Percentiles rank a stretch among this genome's conserved stretches.
phyloP scores from a whole-genome alignment of 2,329 filamentous ascomycete species.

The Dothistroma septosporum region DNA sequence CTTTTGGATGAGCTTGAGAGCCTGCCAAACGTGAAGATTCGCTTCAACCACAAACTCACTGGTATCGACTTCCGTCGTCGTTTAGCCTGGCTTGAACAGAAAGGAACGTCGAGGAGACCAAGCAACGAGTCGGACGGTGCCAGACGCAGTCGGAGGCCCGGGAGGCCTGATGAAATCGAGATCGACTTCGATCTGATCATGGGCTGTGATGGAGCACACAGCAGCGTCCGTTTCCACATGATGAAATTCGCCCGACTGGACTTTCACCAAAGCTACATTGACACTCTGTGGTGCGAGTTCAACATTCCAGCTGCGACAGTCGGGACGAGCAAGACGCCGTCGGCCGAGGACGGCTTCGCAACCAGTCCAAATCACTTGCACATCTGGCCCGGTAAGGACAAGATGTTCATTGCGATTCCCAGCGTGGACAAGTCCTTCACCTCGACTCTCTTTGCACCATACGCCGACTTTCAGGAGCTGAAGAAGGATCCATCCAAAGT shows the following conservation, averaged over 20 bases:
- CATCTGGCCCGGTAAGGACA: conserved; percentile 83
- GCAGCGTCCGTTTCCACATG: conserved; percentile 81
- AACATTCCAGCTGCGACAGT: conserved; percentile 58
- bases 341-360: conserved; percentile 54
- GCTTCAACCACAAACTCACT: conserved; percentile 90
- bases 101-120: conserved; percentile 19
- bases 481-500: conserved; percentile 59
- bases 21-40: conserved; percentile 83
- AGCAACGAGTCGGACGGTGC: conserved; percentile 16
- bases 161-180: conserved; percentile 60
- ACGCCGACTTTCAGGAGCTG: conserved; percentile 63
- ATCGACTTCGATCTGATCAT: conserved; percentile 89
- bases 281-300: conserved; percentile 97
- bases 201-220: conserved; percentile 92
- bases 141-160: conserved; percentile 20
- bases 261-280: conserved; percentile 91
- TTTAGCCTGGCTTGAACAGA: conserved; percentile 79
- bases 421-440: conserved; percentile 87
- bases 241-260: conserved; percentile 94
- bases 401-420: conserved; percentile 98
- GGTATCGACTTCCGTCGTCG: conserved; percentile 77
- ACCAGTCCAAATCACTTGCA: conserved; percentile 93
- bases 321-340: conserved; percentile 23
- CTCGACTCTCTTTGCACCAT: conserved; percentile 85
- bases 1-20: conserved; percentile 78